Conservation (phyloP, 768 basidiomycete genomes). For the Lyophyllum shimeji region DNA sequence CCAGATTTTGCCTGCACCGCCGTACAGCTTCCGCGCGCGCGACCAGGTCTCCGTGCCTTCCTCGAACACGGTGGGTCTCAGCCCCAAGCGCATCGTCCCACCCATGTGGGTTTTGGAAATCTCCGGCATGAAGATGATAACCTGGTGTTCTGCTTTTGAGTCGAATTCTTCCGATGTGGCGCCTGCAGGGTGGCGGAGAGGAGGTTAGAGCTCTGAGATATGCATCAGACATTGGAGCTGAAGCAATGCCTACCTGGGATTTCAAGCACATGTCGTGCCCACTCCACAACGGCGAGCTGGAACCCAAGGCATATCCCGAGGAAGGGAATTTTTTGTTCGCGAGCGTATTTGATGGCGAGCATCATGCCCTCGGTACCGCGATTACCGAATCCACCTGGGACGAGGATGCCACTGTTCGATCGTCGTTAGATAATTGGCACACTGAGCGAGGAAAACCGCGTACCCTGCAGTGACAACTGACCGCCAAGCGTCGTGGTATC, state of each 20-base stretch:
- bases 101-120: slow-evolving; percentile 98
- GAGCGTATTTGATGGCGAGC: slow-evolving; percentile 94
- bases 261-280: slow-evolving; percentile 82
- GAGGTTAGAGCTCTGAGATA: background rate
- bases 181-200: slow-evolving; percentile 45
- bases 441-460: slow-evolving; percentile 22
- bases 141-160: slow-evolving; percentile 57
- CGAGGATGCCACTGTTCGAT: slow-evolving; percentile 79
- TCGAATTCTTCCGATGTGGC: slow-evolving; percentile 88
- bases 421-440: slow-evolving; percentile 5
- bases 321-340: slow-evolving; percentile 94
- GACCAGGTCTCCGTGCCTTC: slow-evolving; percentile 68
- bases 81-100: slow-evolving; percentile 99
- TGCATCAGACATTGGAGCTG: background rate
- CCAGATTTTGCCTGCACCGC: slow-evolving; percentile 80
- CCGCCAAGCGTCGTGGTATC: slow-evolving; percentile 95
- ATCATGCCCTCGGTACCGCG: slow-evolving; percentile 98
- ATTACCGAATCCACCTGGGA: slow-evolving; percentile 93
- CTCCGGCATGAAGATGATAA: slow-evolving; percentile 98
- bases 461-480: slow-evolving; percentile 88
- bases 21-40: slow-evolving; percentile 78
- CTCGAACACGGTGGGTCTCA: slow-evolving; percentile 93
- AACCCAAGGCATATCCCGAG: slow-evolving; percentile 97
- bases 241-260: slow-evolving; percentile 50
- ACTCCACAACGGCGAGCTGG: slow-evolving; percentile 95